Percentiles rank a stretch among this genome's conserved stretches.
These are phyloP conservation scores for Artomyces pyxidatus DNA, from an alignment of 768 basidiomycete genomes.

Conservation along the genomic window DNA sequence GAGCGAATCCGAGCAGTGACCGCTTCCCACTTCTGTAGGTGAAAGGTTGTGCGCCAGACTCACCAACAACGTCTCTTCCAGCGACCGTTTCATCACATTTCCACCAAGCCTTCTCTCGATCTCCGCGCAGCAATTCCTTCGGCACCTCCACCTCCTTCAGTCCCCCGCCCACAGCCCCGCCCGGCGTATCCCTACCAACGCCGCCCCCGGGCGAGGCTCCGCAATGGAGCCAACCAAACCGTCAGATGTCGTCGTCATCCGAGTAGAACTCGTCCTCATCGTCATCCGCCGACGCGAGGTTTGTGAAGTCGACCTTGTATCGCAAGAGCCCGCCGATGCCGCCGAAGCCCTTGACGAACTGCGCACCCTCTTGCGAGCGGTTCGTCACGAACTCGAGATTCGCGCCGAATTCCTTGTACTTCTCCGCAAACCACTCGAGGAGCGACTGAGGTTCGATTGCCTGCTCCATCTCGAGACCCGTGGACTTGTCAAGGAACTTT, in stretches of 20 bases:
- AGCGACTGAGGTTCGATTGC: constrained; percentile 71
- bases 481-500: constrained; percentile 93
- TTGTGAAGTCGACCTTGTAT: constrained; percentile 96
- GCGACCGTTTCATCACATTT: too few relatives aligned
- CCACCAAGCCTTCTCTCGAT: too few relatives aligned
- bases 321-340: constrained; percentile 93
- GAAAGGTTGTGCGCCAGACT: too few relatives aligned
- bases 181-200: constrained; percentile 43
- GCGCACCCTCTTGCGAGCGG: constrained; percentile 92
- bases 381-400: constrained; percentile 95
- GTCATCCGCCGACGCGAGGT: constrained; percentile 65
- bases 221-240: constrained; percentile 67
- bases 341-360: constrained; percentile 98
- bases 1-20: too few relatives aligned
- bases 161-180: constrained; percentile 44
- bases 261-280: constrained; percentile 78
- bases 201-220: constrained; percentile 60
- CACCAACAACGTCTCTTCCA: too few relatives aligned
- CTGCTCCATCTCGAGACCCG: constrained; percentile 94
- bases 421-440: constrained; percentile 98
- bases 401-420: constrained; percentile 97
- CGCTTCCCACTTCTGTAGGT: too few relatives aligned
- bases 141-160: too few relatives aligned
- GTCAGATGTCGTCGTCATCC: constrained; percentile 78
- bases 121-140: too few relatives aligned